These are phyloP conservation scores for Vitis hybrid DNA, from an alignment of 177 flowering plant species.

Conservation along the genomic window DNA sequence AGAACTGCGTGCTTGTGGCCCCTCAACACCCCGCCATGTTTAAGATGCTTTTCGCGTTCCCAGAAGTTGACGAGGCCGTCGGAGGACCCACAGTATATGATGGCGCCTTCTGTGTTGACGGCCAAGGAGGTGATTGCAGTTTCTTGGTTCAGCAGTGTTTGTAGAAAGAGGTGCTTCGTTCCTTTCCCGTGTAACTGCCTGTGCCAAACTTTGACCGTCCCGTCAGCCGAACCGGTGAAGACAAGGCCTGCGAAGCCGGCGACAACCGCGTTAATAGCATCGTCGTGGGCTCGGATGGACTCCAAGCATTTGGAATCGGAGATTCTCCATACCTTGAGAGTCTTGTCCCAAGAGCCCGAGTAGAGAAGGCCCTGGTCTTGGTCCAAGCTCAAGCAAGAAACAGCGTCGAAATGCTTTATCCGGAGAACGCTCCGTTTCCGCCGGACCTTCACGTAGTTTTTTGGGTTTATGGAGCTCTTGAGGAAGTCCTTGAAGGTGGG, in stretches of 20 bases:
- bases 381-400: constrained; percentile 60
- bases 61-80: constrained; percentile 75
- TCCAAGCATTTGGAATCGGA: constrained; percentile 62
- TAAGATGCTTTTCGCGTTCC: constrained; percentile 49
- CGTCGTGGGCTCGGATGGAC: constrained; percentile 63
- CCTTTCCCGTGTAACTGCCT: constrained; percentile 39
- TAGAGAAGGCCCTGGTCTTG: constrained; percentile 51
- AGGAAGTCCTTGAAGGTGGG: constrained; percentile 41
- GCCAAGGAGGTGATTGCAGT: constrained; percentile 69
- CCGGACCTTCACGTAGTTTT: constrained; percentile 44
- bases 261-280: constrained; percentile 63
- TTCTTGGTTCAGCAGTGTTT: constrained; percentile 48
- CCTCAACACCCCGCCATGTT: constrained; percentile 59
- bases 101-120: constrained; percentile 30
- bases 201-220: constrained; percentile 74
- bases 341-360: constrained; percentile 74
- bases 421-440: constrained; percentile 29
- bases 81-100: constrained; percentile 64
- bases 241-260: constrained; percentile 46
- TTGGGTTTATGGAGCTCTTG: constrained; percentile 47
- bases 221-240: constrained; percentile 81
- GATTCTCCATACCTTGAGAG: constrained; percentile 67
- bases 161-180: constrained; percentile 35
- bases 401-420: constrained; percentile 60
- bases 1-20: constrained; percentile 76